Percentiles rank a stretch among this genome's conserved stretches.
phyloP scores from a whole-genome alignment of 179 eudicot genomes.

The Silene coronaria region DNA sequence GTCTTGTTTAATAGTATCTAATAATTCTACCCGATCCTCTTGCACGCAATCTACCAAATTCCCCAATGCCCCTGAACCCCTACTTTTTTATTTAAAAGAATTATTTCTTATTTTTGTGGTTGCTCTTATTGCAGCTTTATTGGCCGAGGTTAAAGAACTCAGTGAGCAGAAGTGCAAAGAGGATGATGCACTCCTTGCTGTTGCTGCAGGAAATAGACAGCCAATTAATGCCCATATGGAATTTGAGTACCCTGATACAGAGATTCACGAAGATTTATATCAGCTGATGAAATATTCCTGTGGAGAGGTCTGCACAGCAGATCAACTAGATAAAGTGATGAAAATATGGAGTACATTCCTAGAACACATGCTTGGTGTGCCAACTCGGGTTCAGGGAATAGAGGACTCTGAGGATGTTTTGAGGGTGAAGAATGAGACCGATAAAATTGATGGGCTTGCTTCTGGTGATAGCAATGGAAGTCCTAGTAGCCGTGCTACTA shows the following conservation, averaged over 20 bases:
- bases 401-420: conserved; percentile 47
- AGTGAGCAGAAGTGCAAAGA: conserved; percentile 68
- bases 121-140: conserved; percentile 48
- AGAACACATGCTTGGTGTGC: conserved; percentile 75
- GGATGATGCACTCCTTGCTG: conserved; percentile 61
- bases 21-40: not conserved
- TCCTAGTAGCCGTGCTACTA: conserved; percentile 35
- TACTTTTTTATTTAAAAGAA: not conserved
- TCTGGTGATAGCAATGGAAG: conserved; percentile 41
- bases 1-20: not conserved
- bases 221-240: conserved; percentile 55
- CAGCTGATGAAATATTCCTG: conserved; percentile 80
- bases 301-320: conserved; percentile 79
- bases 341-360: conserved; percentile 78
- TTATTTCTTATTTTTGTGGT: not conserved
- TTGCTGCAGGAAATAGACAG: conserved; percentile 67
- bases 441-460: conserved; percentile 29
- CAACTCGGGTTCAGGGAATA: conserved; percentile 39
- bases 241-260: conserved; percentile 60
- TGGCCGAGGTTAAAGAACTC: conserved; percentile 74
- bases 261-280: conserved; percentile 71
- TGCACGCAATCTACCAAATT: not conserved
- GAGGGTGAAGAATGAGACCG: conserved; percentile 31
- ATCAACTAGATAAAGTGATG: conserved; percentile 74
- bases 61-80: not conserved